phyloP scores from a whole-genome alignment of 2,329 filamentous ascomycete species.

The Monosporascus sp. region DNA sequence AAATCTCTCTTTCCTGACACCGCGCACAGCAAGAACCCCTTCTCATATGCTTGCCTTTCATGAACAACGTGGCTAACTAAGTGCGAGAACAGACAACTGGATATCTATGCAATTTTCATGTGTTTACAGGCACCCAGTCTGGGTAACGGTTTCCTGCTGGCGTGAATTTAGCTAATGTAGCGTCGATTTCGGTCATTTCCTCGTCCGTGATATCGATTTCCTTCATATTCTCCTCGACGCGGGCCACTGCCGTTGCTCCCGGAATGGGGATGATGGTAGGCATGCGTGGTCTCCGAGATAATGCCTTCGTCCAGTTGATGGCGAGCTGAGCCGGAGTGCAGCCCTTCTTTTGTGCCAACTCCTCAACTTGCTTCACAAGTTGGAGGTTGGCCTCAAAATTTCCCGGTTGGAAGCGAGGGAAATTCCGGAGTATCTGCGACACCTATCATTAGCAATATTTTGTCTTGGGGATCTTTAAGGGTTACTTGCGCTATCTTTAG shows the following conservation, averaged over 20 bases:
- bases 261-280: conserved; percentile 61
- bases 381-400: conserved; percentile 61
- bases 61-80: neutral
- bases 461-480: neutral
- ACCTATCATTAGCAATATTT: too few species aligned
- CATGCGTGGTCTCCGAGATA: conserved; percentile 47
- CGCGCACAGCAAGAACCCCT: neutral
- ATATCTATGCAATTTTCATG: conserved; percentile 19
- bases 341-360: conserved; percentile 54
- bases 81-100: neutral
- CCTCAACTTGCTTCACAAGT: conserved; percentile 53
- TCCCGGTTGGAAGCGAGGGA: conserved; percentile 58
- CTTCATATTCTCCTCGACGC: conserved; percentile 57
- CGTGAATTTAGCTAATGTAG: conserved; percentile 42
- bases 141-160: conserved; percentile 46
- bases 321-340: conserved; percentile 61
- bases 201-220: conserved; percentile 42
- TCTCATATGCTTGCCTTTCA: neutral
- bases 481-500: conserved; percentile 36
- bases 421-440: conserved; percentile 26
- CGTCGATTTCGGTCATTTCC: conserved; percentile 47
- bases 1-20: conserved; percentile 28
- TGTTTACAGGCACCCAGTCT: conserved; percentile 28
- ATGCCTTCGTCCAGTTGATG: conserved; percentile 54
- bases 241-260: conserved; percentile 51